These are phyloP conservation scores for Fusarium piperis DNA, from an alignment of 2,329 filamentous ascomycete species.

Conservation along the genomic window DNA sequence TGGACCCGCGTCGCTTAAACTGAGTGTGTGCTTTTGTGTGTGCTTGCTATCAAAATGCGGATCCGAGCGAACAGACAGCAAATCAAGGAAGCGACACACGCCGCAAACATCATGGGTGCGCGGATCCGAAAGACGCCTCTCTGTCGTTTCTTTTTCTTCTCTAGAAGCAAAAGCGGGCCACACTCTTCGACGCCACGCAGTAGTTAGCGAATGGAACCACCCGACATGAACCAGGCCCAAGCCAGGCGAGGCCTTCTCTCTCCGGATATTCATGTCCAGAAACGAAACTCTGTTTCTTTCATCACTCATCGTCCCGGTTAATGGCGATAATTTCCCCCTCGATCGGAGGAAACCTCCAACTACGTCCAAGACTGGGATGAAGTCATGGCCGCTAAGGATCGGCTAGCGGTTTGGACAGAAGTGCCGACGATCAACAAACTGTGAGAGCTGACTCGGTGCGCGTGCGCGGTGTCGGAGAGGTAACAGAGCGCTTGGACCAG, in stretches of 20 bases:
- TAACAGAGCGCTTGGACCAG: constrained; percentile 19
- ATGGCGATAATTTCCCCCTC: constrained; percentile 18
- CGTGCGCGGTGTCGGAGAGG: not conserved
- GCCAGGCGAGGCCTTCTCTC: not conserved
- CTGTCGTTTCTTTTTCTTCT: not conserved
- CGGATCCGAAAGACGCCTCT: not conserved
- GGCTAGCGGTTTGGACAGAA: constrained; percentile 11
- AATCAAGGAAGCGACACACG: not conserved
- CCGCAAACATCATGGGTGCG: not conserved
- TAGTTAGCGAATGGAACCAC: not conserved
- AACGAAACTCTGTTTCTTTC: not conserved
- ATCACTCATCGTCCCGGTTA: not conserved
- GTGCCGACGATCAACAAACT: constrained; percentile 25
- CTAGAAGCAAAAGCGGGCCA: not conserved
- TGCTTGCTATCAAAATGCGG: not conserved
- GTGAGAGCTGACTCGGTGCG: not conserved
- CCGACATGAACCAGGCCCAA: not conserved
- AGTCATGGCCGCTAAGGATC: constrained; percentile 22
- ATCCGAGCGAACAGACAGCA: not conserved
- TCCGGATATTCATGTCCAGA: not conserved
- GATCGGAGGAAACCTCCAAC: not conserved
- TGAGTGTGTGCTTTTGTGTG: not conserved
- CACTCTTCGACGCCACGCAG: not conserved
- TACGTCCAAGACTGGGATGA: constrained; percentile 3
- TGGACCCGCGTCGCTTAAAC: not conserved